Evolutionary conservation across 2,329 filamentous ascomycete genomes (phyloP), one percentile per base, ranked within the genome.

Genomic region (Ophiostoma sp.): DNA sequence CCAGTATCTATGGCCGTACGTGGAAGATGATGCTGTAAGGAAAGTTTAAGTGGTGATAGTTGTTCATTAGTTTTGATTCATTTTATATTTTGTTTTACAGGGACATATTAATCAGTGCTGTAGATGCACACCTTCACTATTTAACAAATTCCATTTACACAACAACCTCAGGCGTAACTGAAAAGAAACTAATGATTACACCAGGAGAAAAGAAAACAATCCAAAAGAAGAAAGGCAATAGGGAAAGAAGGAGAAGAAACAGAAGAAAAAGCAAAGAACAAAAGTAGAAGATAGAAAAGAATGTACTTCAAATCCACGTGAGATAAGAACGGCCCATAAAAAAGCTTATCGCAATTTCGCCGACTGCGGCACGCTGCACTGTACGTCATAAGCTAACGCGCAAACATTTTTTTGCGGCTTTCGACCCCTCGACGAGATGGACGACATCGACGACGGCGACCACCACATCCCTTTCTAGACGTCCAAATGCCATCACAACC

Each of bases 371-470:
- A 42, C 60, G 27, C 18, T 63, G 12, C 60, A 41, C 38, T 63
- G 60, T 42, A 63, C 60, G 60, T 63, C 60, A 63, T 63, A 42
- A 18, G 60, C 16, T 42, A 42, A 27, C 27, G 60, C 60, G 60
- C 60, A 42, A 42, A 18, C 38, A 42, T 63, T 63, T 63, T 63
- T 63, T 52, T 27, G 27, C 27, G 27, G 27, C 27, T 27, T 27
- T 63, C 40, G 18, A 63, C 60, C 60, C 60, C 60, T 42, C 58
- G 58, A 62, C 58, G 58, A 40, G 7, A 38, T 9, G 6, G 55
- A 38, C 55, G 55, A 60, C 58, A 16, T 2, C 52, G 52, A 60
- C 55, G 27, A 60, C 27, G 49, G 27, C 49, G 47, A 55, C 38
- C 38, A 41, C 58, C 38, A 63, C 58, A 40, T 9, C n/a, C 5